Evolutionary conservation across 371 early-diverging fungal genomes (phyloP).

Genomic region (Quaeritorhiza haematococci): DNA sequence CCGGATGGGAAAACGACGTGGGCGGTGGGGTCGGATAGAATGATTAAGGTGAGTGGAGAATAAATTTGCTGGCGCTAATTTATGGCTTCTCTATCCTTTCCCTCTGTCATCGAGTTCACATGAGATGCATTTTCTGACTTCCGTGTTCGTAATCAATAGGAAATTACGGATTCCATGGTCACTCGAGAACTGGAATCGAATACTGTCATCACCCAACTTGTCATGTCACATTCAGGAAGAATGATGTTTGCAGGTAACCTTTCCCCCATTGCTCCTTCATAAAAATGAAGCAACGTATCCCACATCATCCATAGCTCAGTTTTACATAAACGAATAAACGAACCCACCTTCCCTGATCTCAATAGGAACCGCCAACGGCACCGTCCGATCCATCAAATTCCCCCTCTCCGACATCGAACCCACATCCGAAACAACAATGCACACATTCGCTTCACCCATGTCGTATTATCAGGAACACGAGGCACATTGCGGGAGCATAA

Average conservation of each 20-base stretch:
- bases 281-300: no score
- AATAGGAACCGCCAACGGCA: constrained; percentile 37
- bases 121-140: background rate
- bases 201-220: constrained; percentile 39
- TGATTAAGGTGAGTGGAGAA: constrained; percentile 31
- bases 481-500: constrained; percentile 42
- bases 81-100: background rate
- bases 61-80: background rate
- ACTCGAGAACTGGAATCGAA: constrained; percentile 42
- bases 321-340: no score
- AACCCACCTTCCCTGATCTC: no score
- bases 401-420: constrained; percentile 34
- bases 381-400: constrained; percentile 42
- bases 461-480: constrained; percentile 50
- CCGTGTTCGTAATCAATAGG: no score
- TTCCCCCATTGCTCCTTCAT: background rate
- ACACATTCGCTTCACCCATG: background rate
- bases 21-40: constrained; percentile 53
- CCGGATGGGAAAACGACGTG: constrained; percentile 39
- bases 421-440: background rate
- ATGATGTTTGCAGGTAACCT: constrained; percentile 49
- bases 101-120: background rate
- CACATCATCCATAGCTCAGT: no score
- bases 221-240: constrained; percentile 42
- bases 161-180: constrained; percentile 49